A percentile compares a stretch with the other conserved stretches of the same genome.
These are phyloP conservation scores for Macaranga tanarius DNA, from an alignment of 441 rosid species.

Conservation along the genomic window DNA sequence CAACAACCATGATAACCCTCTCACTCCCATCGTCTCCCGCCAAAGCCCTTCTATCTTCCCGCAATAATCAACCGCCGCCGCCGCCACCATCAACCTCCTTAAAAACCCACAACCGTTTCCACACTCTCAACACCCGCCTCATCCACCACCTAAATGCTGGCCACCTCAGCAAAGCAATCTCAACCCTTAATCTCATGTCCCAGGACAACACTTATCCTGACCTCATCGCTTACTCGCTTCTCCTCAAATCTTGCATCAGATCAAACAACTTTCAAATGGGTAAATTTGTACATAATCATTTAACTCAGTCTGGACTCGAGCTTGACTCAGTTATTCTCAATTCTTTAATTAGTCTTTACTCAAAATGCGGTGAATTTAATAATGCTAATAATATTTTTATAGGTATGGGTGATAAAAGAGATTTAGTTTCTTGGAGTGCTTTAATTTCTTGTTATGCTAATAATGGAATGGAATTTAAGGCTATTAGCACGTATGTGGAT, in stretches of 20 bases:
- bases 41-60: too few relatives aligned
- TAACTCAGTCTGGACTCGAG: slow-evolving; percentile 40
- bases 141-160: too few relatives aligned
- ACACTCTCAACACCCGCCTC: too few relatives aligned
- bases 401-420: slow-evolving; percentile 45
- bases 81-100: too few relatives aligned
- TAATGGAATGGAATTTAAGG: not conserved
- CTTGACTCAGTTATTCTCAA: slow-evolving; percentile 49
- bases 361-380: slow-evolving; percentile 43
- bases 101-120: too few relatives aligned
- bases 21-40: too few relatives aligned
- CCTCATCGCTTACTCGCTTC: slow-evolving; percentile 48
- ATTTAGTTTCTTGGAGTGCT: slow-evolving; percentile 26
- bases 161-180: too few relatives aligned
- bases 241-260: slow-evolving; percentile 64
- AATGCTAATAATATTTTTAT: slow-evolving; percentile 43
- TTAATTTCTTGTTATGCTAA: slow-evolving; percentile 24
- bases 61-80: too few relatives aligned
- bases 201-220: slow-evolving; percentile 38
- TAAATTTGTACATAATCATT: slow-evolving; percentile 40
- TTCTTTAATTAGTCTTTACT: slow-evolving; percentile 59
- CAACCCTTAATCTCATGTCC: too few relatives aligned
- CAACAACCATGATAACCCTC: too few relatives aligned
- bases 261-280: slow-evolving; percentile 49
- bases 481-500: too few relatives aligned